A percentile compares a stretch with the other conserved stretches of the same genome.
Conservation (phyloP, 1,284 basidiomycete genomes). For the Rhodotorula sp. region DNA sequence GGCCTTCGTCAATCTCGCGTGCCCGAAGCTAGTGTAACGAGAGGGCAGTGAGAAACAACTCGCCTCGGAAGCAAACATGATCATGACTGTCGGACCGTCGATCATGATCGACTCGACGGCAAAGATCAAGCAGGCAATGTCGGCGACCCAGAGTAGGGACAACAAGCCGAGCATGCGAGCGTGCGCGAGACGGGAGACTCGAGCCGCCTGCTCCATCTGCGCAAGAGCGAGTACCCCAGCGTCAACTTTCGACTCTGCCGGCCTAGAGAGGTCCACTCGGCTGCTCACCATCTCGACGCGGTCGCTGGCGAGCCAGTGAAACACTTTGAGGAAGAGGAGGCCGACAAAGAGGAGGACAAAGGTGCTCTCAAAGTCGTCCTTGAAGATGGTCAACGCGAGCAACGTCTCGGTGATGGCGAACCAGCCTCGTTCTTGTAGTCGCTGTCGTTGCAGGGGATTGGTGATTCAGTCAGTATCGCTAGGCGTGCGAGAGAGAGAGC, state of each 20-base stretch:
- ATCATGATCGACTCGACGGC: conserved; percentile 73
- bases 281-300: conserved; percentile 84
- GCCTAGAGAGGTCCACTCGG: not conserved
- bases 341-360: conserved; percentile 91
- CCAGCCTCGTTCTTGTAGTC: conserved; percentile 92
- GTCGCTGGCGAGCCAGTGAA: conserved; percentile 94
- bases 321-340: conserved; percentile 90
- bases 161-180: conserved; percentile 73
- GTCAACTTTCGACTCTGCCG: not conserved
- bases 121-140: conserved; percentile 69
- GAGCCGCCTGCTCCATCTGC: conserved; percentile 95
- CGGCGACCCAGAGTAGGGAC: conserved; percentile 65
- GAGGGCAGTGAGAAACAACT: conserved; percentile 39
- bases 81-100: conserved; percentile 80
- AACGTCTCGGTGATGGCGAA: conserved; percentile 96
- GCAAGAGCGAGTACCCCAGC: not conserved
- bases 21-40: not conserved
- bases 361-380: conserved; percentile 64
- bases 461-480: not conserved
- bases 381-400: conserved; percentile 92
- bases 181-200: conserved; percentile 83
- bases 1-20: conserved; percentile 13
- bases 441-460: conserved; percentile 53
- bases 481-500: not conserved
- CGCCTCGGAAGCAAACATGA: conserved; percentile 92